Base-by-base conservation (phyloP, 257 asterid genomes). In the Solanum infundibuliforme region DNA sequence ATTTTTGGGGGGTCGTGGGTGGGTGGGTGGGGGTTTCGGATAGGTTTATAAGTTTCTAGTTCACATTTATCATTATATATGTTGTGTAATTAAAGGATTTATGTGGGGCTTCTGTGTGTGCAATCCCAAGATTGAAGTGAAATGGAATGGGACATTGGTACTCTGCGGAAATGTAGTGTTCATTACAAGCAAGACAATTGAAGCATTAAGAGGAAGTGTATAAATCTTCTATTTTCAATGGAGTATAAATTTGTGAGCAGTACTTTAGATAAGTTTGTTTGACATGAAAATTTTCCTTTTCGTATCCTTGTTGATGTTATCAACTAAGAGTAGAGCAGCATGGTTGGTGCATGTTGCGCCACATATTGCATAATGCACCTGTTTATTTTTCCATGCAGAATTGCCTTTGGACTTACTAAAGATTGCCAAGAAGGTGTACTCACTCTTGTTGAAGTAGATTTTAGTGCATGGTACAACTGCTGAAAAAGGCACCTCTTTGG, bases 401-500 rank as follows among this genome's bases (percentile, higher is more conserved):
- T 87, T 86, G 91, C 91, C 85, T 90, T 90, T 92, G 96, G 92
- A 90, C 92, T 84, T 90, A 29, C 87, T 91, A 92, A 91, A 90
- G 94, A 89, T 89, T 92, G 92, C 92, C 92, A 90, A 91, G 97
- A 90, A 88, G 94, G 90, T 90, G 95, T 89, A 91, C 89, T 92
- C 93, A 93, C 92, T 55, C 93, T 55, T 86, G 90, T 90, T 84
- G 90, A 86, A 89, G 92, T 89, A 84, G 71, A 76, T 60, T 73
- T 60, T 88, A 89, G 88, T 90, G 87, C 90, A 90, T 84, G 92
- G 91, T 89, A 83, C 91, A 76, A 90, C 86, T 66, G 84, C 84
- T 88, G 83, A 88, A 76, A 76, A 90, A 88, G 86, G 71, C 87
- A 77, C 87, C 79, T 85, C 85, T 38, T 79, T 85, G 91, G 87